Conservation (phyloP, 176 grass and related monocot species). For the Cocos nucifera region DNA sequence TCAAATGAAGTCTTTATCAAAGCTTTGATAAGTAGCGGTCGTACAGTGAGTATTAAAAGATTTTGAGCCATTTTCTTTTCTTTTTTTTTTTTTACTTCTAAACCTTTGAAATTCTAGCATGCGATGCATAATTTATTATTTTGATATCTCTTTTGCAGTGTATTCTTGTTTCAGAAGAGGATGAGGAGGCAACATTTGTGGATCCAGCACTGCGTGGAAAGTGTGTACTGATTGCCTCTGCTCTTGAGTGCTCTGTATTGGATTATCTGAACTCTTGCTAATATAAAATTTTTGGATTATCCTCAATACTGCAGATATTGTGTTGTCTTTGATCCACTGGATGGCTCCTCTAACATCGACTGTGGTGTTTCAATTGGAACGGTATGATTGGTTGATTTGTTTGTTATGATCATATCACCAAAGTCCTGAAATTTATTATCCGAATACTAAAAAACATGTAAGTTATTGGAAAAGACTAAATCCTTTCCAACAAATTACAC, state of each 20-base stretch:
- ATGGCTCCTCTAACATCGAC: conserved; percentile 97
- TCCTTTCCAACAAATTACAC: too few relatives aligned
- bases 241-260: not conserved
- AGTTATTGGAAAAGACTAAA: not conserved
- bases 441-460: too few relatives aligned
- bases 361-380: conserved; percentile 99
- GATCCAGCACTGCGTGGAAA: conserved; percentile 71
- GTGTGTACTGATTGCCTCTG: conserved; percentile 22
- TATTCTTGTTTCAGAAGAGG: conserved; percentile 90
- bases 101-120: not conserved
- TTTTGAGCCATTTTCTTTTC: not conserved
- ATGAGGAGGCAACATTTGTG: conserved; percentile 88
- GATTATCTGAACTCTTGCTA: not conserved
- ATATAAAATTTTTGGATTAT: not conserved
- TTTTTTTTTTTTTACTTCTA: not conserved
- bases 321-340: conserved; percentile 92
- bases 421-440: not conserved
- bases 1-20: conserved; percentile 98
- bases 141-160: conserved; percentile 32
- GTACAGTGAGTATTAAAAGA: conserved; percentile 47
- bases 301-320: conserved; percentile 38
- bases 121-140: not conserved
- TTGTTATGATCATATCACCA: too few relatives aligned
- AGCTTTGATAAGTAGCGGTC: conserved; percentile 86
- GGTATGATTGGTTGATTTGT: conserved; percentile 29